Base-by-base conservation (phyloP, 371 early-diverging fungal genomes). In the Rhizomucor pusillus region DNA sequence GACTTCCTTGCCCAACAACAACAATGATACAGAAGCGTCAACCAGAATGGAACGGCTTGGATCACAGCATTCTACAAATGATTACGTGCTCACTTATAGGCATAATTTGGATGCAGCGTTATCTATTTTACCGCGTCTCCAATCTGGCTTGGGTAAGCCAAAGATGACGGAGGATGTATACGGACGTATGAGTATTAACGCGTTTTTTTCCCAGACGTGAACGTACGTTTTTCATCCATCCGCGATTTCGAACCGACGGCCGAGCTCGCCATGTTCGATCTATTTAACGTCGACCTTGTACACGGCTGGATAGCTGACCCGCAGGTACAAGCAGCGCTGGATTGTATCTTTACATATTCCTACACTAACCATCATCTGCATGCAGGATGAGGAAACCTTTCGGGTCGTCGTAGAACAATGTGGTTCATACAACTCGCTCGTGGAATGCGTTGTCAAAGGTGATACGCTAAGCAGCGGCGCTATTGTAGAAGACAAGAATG, bases 271-370 rank as follows among this genome's bases (percentile, higher is more conserved):
- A 73, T 95, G 54, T 95, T 95, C 69, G 86, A 89, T 53, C 67
- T 90, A 10, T 93, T 94, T 55, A 66, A 77, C 24, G 88, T 92
- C 0, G 82, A 84, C 36, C 69, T 94, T 13, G 90, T 91, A 18
- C 95, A 95, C 69, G 97, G 97, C 12, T 97, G 95, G 95, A 72
- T 88, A 11, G 88, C 82, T 18, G 90, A 90, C 57, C 88, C 91
- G 1, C 81, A 83, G 56, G 82, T 67, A 60, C 46, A 39, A 49
- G 47, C 7, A 50, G 2, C 3, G n/a, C 22, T 14, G 14, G 14
- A 40, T 43, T 10, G 7, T 29, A 29, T 29, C n/a, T 29, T 7
- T 29, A 7, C 7, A 29, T 29, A 29, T 29, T 29, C 29, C 29
- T 7, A 29, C 7, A 29, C 29, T 29, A 29, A 29, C 7, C 7